Conservation (phyloP, 2,329 filamentous ascomycete genomes). For the Cladosporium sp. region DNA sequence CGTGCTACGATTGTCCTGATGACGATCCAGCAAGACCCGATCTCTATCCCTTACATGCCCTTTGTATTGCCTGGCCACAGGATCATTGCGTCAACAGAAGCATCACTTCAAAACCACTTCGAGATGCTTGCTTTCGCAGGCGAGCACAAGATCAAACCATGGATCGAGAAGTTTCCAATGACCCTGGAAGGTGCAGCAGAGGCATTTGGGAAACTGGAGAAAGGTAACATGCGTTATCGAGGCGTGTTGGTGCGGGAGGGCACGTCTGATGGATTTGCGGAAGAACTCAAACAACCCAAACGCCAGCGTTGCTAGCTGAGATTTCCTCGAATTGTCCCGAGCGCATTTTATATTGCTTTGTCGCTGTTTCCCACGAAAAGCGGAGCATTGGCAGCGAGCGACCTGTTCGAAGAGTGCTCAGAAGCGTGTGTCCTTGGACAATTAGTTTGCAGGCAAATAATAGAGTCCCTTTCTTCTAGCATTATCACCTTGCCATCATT, state of each 20-base stretch:
- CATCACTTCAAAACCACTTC: slow-evolving; percentile 27
- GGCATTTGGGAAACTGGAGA: slow-evolving; percentile 39
- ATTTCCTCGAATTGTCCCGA: too few species aligned
- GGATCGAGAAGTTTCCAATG: slow-evolving; percentile 42
- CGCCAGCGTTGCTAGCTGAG: too few species aligned
- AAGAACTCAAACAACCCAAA: too few species aligned
- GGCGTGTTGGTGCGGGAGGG: slow-evolving; percentile 31
- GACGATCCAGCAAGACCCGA: slow-evolving; percentile 30
- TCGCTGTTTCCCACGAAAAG: too few species aligned
- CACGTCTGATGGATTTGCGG: too few species aligned
- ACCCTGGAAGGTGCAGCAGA: slow-evolving; percentile 35
- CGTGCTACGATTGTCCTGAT: slow-evolving; percentile 32
- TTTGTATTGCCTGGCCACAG: slow-evolving; percentile 32
- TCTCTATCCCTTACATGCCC: slow-evolving; percentile 31
- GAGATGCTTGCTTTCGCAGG: slow-evolving; percentile 44
- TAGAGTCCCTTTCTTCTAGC: too few species aligned
- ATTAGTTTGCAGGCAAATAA: too few species aligned
- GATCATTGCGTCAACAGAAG: slow-evolving; percentile 32
- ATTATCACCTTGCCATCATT: too few species aligned
- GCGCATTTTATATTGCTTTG: too few species aligned
- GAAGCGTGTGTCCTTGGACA: too few species aligned
- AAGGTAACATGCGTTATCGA: slow-evolving; percentile 44
- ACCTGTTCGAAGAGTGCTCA: too few species aligned
- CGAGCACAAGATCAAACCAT: slow-evolving; percentile 40
- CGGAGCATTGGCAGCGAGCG: too few species aligned